Evolutionary conservation across 257 asterid genomes (phyloP).

Genomic region (Solanum gracilifrons): DNA sequence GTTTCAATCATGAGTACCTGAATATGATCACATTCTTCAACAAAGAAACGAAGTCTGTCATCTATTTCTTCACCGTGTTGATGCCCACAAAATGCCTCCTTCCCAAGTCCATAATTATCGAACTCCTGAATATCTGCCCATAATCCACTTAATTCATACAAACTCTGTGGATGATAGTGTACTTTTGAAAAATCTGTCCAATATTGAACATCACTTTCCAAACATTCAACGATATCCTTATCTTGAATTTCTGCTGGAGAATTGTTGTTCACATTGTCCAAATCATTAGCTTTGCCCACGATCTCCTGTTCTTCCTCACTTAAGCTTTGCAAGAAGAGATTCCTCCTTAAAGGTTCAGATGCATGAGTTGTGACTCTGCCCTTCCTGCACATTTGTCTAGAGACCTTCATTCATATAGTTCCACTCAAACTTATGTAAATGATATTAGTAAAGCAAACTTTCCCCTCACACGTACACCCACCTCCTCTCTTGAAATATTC

Average conservation of each 20-base stretch:
- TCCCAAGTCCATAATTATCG: slow-evolving; percentile 69
- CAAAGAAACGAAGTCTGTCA: slow-evolving; percentile 83
- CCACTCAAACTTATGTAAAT: background rate
- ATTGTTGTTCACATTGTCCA: slow-evolving; percentile 15
- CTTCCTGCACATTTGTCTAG: slow-evolving; percentile 50
- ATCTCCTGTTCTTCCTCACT: slow-evolving; percentile 36
- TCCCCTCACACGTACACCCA: background rate
- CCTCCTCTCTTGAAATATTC: background rate
- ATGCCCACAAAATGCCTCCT: slow-evolving; percentile 46
- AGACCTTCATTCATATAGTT: slow-evolving; percentile 17
- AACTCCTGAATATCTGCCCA: slow-evolving; percentile 53
- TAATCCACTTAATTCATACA: slow-evolving; percentile 66
- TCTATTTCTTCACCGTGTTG: slow-evolving; percentile 65
- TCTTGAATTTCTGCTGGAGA: slow-evolving; percentile 49
- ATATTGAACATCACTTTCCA: slow-evolving; percentile 67
- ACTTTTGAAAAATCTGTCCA: slow-evolving; percentile 97
- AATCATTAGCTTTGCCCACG: slow-evolving; percentile 10
- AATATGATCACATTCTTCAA: slow-evolving; percentile 91
- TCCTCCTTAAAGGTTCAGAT: slow-evolving; percentile 63
- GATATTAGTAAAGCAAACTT: background rate
- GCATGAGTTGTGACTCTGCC: slow-evolving; percentile 55
- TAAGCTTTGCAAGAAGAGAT: slow-evolving; percentile 80
- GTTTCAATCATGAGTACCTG: slow-evolving; percentile 39
- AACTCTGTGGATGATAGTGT: slow-evolving; percentile 85
- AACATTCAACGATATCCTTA: slow-evolving; percentile 56